Conservation (phyloP, 768 basidiomycete species). For the Panus rudis region DNA sequence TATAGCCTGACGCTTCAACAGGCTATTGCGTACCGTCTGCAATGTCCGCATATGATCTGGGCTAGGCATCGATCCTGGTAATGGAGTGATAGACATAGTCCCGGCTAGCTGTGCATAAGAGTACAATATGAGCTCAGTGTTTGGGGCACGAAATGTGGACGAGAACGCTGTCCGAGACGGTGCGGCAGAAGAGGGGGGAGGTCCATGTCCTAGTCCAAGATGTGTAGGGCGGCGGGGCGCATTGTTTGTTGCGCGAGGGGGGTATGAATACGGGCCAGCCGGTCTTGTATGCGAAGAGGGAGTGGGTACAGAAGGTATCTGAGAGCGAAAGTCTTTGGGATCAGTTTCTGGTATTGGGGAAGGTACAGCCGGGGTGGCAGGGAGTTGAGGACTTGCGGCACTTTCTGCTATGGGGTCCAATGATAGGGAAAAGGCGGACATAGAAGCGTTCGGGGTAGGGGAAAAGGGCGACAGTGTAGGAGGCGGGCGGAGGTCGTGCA, state of each 20-base stretch:
- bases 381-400: constrained; percentile 18
- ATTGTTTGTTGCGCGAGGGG: constrained; percentile 14
- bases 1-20: constrained; percentile 41
- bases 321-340: constrained; percentile 11
- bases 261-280: constrained; percentile 29
- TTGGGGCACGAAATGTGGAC: constrained; percentile 36
- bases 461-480: constrained; percentile 13
- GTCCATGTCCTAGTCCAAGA: constrained; percentile 42
- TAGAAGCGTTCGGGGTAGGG: constrained; percentile 22
- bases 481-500: constrained; percentile 19
- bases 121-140: constrained; percentile 71
- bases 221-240: constrained; percentile 30
- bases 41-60: constrained; percentile 41
- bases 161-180: constrained; percentile 38
- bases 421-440: constrained; percentile 26
- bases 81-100: constrained; percentile 50
- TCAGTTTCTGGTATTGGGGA: constrained; percentile 12
- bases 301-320: constrained; percentile 9
- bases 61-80: constrained; percentile 31
- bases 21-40: constrained; percentile 38
- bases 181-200: constrained; percentile 8
- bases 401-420: constrained; percentile 29
- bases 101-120: constrained; percentile 80
- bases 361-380: constrained; percentile 21
- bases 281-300: constrained; percentile 3